Conservation (phyloP, 2,329 filamentous ascomycete genomes). For the Microcera coccophila region DNA sequence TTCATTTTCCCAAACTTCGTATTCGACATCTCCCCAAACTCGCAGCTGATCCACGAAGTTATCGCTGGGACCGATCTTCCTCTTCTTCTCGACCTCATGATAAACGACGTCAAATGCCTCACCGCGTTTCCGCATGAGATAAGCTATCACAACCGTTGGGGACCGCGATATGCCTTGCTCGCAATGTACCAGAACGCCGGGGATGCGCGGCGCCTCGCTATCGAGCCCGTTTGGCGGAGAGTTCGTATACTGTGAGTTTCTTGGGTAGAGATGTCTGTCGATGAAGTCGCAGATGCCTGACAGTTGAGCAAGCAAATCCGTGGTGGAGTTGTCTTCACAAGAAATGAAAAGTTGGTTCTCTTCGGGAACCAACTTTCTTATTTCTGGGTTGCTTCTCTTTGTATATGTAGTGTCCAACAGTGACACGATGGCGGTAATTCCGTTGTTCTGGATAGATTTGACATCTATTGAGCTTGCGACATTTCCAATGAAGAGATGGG, state of each 20-base stretch:
- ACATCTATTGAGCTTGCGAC: constrained; percentile 20
- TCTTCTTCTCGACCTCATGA: constrained; percentile 17
- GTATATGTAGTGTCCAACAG: constrained; percentile 16
- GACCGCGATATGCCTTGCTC: constrained; percentile 33
- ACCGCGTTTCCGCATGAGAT: constrained; percentile 30
- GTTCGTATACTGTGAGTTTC: neutral
- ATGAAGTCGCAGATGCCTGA: constrained; percentile 26
- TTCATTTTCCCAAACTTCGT: constrained; percentile 29
- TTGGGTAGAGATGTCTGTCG: constrained; percentile 9
- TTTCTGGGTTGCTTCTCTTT: constrained; percentile 17
- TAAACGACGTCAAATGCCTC: constrained; percentile 14
- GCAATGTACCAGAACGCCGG: constrained; percentile 31
- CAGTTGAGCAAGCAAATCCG: constrained; percentile 22
- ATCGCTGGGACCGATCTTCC: constrained; percentile 24
- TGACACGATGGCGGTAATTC: constrained; percentile 24
- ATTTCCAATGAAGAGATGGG: constrained; percentile 24
- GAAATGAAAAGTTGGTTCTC: constrained; percentile 22
- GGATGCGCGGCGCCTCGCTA: neutral
- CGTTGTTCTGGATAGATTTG: constrained; percentile 17
- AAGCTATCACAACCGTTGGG: constrained; percentile 29
- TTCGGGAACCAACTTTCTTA: constrained; percentile 19
- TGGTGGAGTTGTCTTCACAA: constrained; percentile 22
- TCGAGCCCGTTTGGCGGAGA: neutral
- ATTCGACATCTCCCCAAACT: constrained; percentile 30
- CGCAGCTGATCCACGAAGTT: constrained; percentile 32